phyloP scores from a whole-genome alignment of 2,329 filamentous ascomycete genomes.

The Neobulgaria alba region DNA sequence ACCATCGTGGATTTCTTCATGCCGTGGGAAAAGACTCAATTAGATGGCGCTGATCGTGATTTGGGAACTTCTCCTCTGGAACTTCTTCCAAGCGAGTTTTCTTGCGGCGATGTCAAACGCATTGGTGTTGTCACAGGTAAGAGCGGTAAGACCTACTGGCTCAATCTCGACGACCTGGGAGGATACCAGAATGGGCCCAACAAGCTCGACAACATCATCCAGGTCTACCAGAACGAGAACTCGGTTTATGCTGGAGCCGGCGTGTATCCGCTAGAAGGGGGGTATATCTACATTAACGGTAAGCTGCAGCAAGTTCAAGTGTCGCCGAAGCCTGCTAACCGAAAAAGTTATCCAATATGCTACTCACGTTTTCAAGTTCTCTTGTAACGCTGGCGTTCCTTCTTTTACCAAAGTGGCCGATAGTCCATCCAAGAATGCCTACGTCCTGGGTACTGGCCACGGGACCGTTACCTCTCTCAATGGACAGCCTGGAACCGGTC shows the following conservation, averaged over 20 bases:
- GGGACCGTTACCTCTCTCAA: slow-evolving; percentile 47
- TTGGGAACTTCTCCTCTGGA: slow-evolving; percentile 38
- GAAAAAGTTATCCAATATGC: slow-evolving; percentile 40
- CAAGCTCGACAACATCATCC: slow-evolving; percentile 35
- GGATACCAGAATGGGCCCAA: slow-evolving; percentile 39
- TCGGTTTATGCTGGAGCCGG: slow-evolving; percentile 41
- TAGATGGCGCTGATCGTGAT: slow-evolving; percentile 42
- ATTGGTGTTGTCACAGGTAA: slow-evolving; percentile 43
- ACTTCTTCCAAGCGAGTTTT: slow-evolving; percentile 36
- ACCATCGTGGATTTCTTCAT: slow-evolving; percentile 41
- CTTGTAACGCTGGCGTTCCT: slow-evolving; percentile 41
- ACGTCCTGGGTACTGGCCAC: slow-evolving; percentile 46
- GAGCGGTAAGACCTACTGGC: slow-evolving; percentile 41
- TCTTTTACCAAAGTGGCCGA: slow-evolving; percentile 46
- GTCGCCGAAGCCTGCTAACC: slow-evolving; percentile 3
- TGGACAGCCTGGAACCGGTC: slow-evolving; percentile 43
- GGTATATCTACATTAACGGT: slow-evolving; percentile 40
- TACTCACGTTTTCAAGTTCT: slow-evolving; percentile 50
- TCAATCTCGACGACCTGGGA: slow-evolving; percentile 40
- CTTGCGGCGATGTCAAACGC: slow-evolving; percentile 35
- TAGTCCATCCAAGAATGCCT: slow-evolving; percentile 40
- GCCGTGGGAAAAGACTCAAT: slow-evolving; percentile 39
- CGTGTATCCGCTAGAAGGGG: slow-evolving; percentile 37
- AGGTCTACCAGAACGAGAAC: slow-evolving; percentile 38
- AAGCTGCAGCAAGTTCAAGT: slow-evolving; percentile 3